A percentile compares a stretch with the other conserved stretches of the same genome.
Conservation (phyloP, 2,329 filamentous ascomycete genomes). For the Rhynchosporium secalis region DNA sequence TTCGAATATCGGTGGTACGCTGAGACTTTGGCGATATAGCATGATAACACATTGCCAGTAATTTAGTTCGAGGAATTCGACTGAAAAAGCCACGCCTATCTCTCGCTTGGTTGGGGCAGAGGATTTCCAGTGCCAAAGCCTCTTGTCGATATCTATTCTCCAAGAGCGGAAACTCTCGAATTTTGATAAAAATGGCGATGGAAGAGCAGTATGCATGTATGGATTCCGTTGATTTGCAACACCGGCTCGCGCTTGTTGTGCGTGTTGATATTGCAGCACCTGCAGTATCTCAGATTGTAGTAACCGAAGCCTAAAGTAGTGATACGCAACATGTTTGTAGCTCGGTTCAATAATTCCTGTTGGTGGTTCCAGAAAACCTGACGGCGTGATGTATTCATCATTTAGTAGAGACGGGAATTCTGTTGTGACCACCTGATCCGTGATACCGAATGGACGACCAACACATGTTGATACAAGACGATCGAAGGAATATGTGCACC, state of each 20-base stretch:
- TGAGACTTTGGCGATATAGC: slow-evolving; percentile 88
- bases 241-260: slow-evolving; percentile 70
- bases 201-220: slow-evolving; percentile 75
- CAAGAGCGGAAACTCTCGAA: slow-evolving; percentile 87
- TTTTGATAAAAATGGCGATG: slow-evolving; percentile 79
- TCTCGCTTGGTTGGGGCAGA: slow-evolving; percentile 74
- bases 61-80: slow-evolving; percentile 89
- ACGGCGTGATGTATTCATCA: slow-evolving; percentile 81
- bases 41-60: slow-evolving; percentile 98
- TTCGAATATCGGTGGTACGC: slow-evolving; percentile 81
- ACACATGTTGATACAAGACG: slow-evolving; percentile 94
- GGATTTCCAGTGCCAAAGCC: slow-evolving; percentile 84
- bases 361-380: slow-evolving; percentile 64
- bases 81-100: slow-evolving; percentile 85
- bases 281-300: slow-evolving; percentile 94
- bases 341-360: slow-evolving; percentile 62
- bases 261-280: slow-evolving; percentile 89
- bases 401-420: slow-evolving; percentile 89
- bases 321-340: slow-evolving; percentile 88
- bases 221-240: slow-evolving; percentile 65
- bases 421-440: slow-evolving; percentile 94
- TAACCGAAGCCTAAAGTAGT: slow-evolving; percentile 86
- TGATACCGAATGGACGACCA: slow-evolving; percentile 88
- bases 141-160: slow-evolving; percentile 82
- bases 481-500: slow-evolving; percentile 95